These are phyloP conservation scores for Durusdinium trenchii DNA, from an alignment of 73 alveolate genomes.

Conservation along the genomic window DNA sequence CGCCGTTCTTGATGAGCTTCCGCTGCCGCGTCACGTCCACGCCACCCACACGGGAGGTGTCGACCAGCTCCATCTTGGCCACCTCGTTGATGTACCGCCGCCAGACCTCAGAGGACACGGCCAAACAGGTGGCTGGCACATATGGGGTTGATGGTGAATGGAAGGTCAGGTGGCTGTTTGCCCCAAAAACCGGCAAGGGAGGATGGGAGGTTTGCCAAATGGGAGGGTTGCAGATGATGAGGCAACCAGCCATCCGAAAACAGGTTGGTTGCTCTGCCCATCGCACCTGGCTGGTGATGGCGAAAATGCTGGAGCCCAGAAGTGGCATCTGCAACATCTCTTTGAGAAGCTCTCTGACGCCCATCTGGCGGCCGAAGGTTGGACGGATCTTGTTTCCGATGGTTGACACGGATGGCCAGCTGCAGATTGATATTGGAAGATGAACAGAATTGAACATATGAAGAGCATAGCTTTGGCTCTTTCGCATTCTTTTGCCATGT, in stretches of 20 bases:
- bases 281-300: slow-evolving; percentile 77
- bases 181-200: too few species aligned
- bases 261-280: background rate
- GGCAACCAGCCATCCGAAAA: background rate
- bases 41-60: slow-evolving; percentile 90
- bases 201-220: too few species aligned
- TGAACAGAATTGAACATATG: too few species aligned
- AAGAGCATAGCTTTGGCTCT: too few species aligned
- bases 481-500: too few species aligned
- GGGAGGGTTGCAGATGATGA: background rate
- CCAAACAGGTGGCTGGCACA: background rate
- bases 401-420: too few species aligned
- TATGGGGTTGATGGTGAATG: background rate
- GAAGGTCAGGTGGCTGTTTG: background rate
- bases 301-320: slow-evolving; percentile 72
- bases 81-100: slow-evolving; percentile 92
- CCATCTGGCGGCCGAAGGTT: too few species aligned
- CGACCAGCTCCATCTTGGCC: slow-evolving; percentile 72
- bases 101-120: slow-evolving; percentile 36
- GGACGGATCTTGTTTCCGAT: too few species aligned
- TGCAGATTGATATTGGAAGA: too few species aligned
- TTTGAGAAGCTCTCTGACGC: slow-evolving; percentile 59
- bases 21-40: slow-evolving; percentile 91
- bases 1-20: slow-evolving; percentile 82
- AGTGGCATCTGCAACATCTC: slow-evolving; percentile 94